These are phyloP conservation scores for Candida railenensis DNA, from an alignment of 805 yeast genomes.

Conservation along the genomic window DNA sequence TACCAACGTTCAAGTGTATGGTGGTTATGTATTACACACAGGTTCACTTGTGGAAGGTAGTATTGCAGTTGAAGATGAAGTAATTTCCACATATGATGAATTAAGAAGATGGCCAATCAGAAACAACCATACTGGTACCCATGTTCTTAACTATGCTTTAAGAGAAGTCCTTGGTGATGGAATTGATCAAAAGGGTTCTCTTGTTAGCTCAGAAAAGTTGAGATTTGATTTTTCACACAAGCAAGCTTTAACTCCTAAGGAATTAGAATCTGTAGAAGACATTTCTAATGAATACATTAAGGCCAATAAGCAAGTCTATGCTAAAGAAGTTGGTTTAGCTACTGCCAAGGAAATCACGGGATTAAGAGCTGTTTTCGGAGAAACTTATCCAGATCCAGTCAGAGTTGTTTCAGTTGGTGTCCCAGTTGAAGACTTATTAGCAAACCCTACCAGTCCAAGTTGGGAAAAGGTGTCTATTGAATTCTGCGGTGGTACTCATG, in stretches of 20 bases:
- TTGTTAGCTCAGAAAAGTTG: conserved; percentile 92
- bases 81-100: conserved; percentile 88
- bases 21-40: conserved; percentile 94
- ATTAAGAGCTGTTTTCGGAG: conserved; percentile 97
- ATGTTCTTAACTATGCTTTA: conserved; percentile 84
- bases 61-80: conserved; percentile 62
- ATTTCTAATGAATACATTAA: conserved; percentile 72
- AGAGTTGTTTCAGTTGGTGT: conserved; percentile 96
- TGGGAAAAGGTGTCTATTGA: conserved; percentile 85
- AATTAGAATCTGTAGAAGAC: conserved; percentile 72
- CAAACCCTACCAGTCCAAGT: conserved; percentile 65
- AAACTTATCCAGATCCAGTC: conserved; percentile 98
- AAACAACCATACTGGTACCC: conserved; percentile 98
- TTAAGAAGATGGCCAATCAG: conserved; percentile 94
- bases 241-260: conserved; percentile 71
- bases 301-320: conserved; percentile 68
- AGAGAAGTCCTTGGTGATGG: conserved; percentile 83
- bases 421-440: conserved; percentile 77
- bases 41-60: conserved; percentile 81
- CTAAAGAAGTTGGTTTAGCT: conserved; percentile 77
- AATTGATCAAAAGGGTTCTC: conserved; percentile 94
- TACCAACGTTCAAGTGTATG: conserved; percentile 87
- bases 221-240: conserved; percentile 96
- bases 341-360: conserved; percentile 76
- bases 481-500: conserved; percentile 99